These are phyloP conservation scores for Hortaea werneckii DNA, from an alignment of 2,329 filamentous ascomycete species.

Conservation along the genomic window DNA sequence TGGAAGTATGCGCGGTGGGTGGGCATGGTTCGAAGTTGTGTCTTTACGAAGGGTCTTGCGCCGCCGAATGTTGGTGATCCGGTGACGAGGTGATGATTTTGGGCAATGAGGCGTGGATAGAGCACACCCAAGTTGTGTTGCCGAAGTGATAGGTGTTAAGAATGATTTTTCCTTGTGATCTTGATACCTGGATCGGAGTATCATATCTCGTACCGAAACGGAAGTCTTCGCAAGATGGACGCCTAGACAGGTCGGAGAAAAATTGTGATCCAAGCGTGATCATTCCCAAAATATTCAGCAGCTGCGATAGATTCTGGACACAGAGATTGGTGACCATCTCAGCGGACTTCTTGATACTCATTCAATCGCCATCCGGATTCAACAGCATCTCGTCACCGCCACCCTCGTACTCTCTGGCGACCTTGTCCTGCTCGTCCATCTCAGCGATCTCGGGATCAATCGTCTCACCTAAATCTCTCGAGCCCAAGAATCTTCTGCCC, in stretches of 20 bases:
- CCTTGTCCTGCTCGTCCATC: constrained; percentile 11
- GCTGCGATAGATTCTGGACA: too few species aligned
- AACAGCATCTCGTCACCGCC: constrained; percentile 15
- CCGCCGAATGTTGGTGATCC: constrained; percentile 11
- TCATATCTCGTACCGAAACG: too few species aligned
- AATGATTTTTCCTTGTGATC: not conserved
- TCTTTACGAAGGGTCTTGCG: constrained; percentile 18
- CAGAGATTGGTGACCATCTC: too few species aligned
- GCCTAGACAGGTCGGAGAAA: too few species aligned
- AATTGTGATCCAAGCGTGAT: too few species aligned
- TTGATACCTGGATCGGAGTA: too few species aligned
- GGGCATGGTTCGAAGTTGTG: constrained; percentile 11
- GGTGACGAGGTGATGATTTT: not conserved
- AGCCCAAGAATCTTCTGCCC: constrained; percentile 67
- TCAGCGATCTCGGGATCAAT: constrained; percentile 49
- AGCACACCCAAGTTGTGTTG: not conserved
- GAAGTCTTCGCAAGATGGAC: too few species aligned
- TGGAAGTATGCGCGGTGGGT: constrained; percentile 19
- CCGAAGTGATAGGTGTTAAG: not conserved
- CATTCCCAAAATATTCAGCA: too few species aligned
- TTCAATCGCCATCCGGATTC: constrained; percentile 24
- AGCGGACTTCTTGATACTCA: too few species aligned
- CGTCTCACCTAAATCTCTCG: constrained; percentile 66
- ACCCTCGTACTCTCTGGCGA: constrained; percentile 11
- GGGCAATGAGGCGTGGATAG: not conserved